Base-by-base conservation (phyloP, 2,329 filamentous ascomycete genomes). In the Pyrenochaeta sp. region DNA sequence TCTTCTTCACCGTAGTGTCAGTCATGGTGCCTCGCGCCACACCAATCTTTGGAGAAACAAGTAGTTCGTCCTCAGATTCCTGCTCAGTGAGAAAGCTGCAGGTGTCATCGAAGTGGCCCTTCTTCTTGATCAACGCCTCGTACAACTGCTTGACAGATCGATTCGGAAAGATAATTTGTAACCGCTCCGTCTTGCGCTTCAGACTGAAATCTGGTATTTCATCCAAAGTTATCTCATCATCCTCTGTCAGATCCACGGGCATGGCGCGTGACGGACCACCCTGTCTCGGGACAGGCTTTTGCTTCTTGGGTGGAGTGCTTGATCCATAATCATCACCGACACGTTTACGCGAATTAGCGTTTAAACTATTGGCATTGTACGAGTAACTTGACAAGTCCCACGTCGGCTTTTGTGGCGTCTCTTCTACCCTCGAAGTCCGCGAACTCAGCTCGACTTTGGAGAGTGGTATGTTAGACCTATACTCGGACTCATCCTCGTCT, bases 381-480 rank as follows among this genome's bases (percentile, higher is more conserved):
- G 54, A 46, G 42, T 59, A 75, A 27, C 51, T 39, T 0, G 70
- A 71, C 14, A 74, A 35, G 36, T 73, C 62, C 51, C 65, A 69
- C 2, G 54, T 53, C 6, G 60, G 60, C 51, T 75, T 74, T 49
- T 68, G 69, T 7, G 73, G 73, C 18, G 73, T 75, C 46, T 75
- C 73, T 15, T 70, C 67, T 5, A 75, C 66, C 7, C 67, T 61
- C 18, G 61, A 56, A 3, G 61, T 58, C 46, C 58, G 53, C 10
- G 61, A 62, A 15, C 51, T 51, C 49, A 59, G 63, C 47, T 74
- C 71, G 59, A 88, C 86, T 40, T 79, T 83, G 1, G 85, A 83
- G 3, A 85, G 83, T 54, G 83, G 84, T 60, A 90, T 87, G 58
- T 88, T 83, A 1, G 83, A 83, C 31, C 75, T 74, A 66, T 60